Conservation (phyloP, 495 filamentous ascomycete species). For the Apiosordaria backusii region DNA sequence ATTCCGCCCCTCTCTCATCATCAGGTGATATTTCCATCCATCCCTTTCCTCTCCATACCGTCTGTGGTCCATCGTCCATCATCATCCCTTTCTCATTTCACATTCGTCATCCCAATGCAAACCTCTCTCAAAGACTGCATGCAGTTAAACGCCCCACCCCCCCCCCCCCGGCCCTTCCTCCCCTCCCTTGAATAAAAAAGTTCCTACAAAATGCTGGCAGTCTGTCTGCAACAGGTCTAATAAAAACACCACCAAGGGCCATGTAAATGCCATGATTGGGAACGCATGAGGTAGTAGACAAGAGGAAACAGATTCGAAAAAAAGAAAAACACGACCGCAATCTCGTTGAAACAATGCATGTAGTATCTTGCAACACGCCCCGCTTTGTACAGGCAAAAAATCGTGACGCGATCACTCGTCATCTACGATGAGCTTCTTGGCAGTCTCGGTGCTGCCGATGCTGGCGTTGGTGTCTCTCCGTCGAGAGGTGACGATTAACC, state of each 20-base stretch:
- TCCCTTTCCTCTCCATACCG: neutral
- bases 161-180: neutral
- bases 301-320: constrained; percentile 4
- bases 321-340: neutral
- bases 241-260: neutral
- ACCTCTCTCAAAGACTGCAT: neutral
- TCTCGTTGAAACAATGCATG: neutral
- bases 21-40: neutral
- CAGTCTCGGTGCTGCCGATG: constrained; percentile 53
- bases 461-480: constrained; percentile 52
- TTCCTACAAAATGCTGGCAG: constrained; percentile 9
- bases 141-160: neutral
- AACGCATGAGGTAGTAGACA: constrained; percentile 4
- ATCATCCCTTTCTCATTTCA: constrained; percentile 3
- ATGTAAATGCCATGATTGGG: constrained; percentile 3
- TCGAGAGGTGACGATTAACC: constrained; percentile 32
- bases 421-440: constrained; percentile 50
- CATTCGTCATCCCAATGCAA: neutral
- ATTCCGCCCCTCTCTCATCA: neutral
- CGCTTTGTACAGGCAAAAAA: neutral
- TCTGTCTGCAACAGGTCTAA: constrained; percentile 7
- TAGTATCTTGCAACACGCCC: neutral
- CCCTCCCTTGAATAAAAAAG: neutral
- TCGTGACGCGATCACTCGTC: constrained; percentile 21
- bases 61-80: neutral